These are phyloP conservation scores for Candida krabiensis DNA, from an alignment of 805 yeast genomes.

Conservation along the genomic window DNA sequence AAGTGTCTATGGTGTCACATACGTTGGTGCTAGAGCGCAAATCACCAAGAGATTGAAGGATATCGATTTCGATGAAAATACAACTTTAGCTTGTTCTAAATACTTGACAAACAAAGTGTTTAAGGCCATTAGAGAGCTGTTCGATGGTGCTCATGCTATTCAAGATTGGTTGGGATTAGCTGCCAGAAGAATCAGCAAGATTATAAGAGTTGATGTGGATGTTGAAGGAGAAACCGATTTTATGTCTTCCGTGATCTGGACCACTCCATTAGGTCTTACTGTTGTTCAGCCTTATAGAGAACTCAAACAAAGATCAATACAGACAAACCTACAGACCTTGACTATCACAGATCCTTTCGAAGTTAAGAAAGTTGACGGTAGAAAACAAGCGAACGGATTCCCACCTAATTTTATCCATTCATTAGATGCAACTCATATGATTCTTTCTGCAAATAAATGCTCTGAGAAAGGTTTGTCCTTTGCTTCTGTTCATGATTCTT, in stretches of 20 bases:
- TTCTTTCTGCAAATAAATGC: constrained; percentile 81
- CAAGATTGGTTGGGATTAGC: constrained; percentile 95
- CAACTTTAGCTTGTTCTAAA: constrained; percentile 43
- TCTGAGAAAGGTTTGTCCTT: constrained; percentile 63
- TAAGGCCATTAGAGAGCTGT: constrained; percentile 78
- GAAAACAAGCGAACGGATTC: constrained; percentile 90
- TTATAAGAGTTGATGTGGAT: constrained; percentile 67
- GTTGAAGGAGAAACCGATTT: constrained; percentile 56
- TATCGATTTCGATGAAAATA: constrained; percentile 42
- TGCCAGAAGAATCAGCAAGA: constrained; percentile 76
- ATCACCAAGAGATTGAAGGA: constrained; percentile 75
- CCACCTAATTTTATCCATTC: constrained; percentile 97
- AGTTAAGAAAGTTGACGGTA: constrained; percentile 75
- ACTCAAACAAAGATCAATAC: constrained; percentile 58
- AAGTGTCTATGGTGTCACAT: constrained; percentile 95
- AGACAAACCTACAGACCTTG: constrained; percentile 88
- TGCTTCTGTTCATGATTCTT: constrained; percentile 97
- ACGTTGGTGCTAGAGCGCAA: constrained; percentile 88
- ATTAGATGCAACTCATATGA: constrained; percentile 95
- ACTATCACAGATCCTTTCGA: constrained; percentile 85
- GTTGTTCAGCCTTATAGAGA: constrained; percentile 96
- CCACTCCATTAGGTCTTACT: constrained; percentile 92
- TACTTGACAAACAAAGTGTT: constrained; percentile 80
- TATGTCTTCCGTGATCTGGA: constrained; percentile 93
- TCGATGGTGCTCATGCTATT: constrained; percentile 88